Evolutionary conservation across 2,329 filamentous ascomycete genomes (phyloP), one percentile per base, ranked within the genome.

Genomic region (Trichoderma sp.): DNA sequence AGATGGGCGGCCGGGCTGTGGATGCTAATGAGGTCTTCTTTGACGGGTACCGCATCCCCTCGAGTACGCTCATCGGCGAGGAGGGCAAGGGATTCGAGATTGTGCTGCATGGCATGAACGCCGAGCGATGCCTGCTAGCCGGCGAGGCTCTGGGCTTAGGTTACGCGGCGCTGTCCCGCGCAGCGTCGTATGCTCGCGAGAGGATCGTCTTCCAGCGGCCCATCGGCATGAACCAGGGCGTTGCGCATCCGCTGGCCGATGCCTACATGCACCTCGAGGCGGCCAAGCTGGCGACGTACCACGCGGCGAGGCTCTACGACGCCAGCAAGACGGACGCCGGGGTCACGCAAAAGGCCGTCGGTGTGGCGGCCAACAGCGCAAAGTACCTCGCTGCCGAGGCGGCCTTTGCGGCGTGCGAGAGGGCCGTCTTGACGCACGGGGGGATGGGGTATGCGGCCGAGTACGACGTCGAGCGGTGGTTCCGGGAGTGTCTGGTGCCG

Each of bases 11-110:
- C 0, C 81, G 90, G 14, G 90, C 91, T 0, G 87, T 96, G 1
- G 91, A 95, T 71, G 90, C 91, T 0, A 96, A 96, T 69, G 90
- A 95, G 73, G 89, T 96, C 1, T 96, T 96, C 76, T 95, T 96
- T 73, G 90, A 95, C 74, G 85, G 88, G 69, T 96, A 93, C 74
- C 74, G 77, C 4, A 85, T 95, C 15, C 85, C 88, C 0, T 82
- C 82, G 0, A 80, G 86, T 47, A 81, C 86, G 0, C 78, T 94
- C 0, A 85, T 96, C 48, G 92, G 92, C 0, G 73, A 84, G 39
- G 90, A 95, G 74, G 87, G 88, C 5, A 82, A 90, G 65, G 92
- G 92, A 0, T 96, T 96, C 81, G 89, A 88, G 71, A 89, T 92
- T 63, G 85, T 93, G 60, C 82, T 93, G 26, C 88, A 92, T 71